Evolutionary conservation across 1,284 basidiomycete species (phyloP), one percentile per base, ranked within the genome.

Genomic region (Pascua sp.): DNA sequence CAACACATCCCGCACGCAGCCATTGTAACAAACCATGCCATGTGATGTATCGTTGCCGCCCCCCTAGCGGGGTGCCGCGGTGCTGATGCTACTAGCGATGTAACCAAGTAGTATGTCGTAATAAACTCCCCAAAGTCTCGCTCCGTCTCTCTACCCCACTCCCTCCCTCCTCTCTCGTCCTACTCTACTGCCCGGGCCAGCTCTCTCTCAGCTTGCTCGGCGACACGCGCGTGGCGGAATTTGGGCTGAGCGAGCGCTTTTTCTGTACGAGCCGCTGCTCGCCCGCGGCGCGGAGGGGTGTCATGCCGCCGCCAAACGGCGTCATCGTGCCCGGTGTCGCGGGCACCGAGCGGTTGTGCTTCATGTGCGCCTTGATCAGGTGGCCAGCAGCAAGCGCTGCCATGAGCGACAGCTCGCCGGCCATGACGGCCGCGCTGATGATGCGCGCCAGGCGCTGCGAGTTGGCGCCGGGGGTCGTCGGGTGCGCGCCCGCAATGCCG

Each of bases 331-430:
- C 75, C 10, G 75, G 75, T 0, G 75, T 77, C 15, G 63, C 73
- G 16, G 73, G 72, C 47, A 71, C 71, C 13, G 67, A 69, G 61
- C 76, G 65, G 56, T 78, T 77, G 58, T 75, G 76, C 63, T 75
- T 74, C 79, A 95, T 84, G 73, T 95, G 91, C 32, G 91, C 91
- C 48, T 87, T 83, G 71, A 95, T 89, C 60, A 95, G 82, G 71
- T 94, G 91, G 2, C 93, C 93, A 0, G 91, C 92, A 0, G 92
- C 92, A 32, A 97, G 83, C 1, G 93, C 92, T 62, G 86, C 86
- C 75, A 97, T 83, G 62, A 97, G 82, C 16, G 88, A 90, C 49
- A 95, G 80, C 75, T 97, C 93, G 47, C 93, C 93, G 3, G 93
- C 93, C 91, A 97, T 95, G 69, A 96, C 92, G 1, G 90, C 83